Evolutionary conservation across 306 rosid species (phyloP), one percentile per base, ranked within the genome.

Genomic region (Hippophae tibetana): DNA sequence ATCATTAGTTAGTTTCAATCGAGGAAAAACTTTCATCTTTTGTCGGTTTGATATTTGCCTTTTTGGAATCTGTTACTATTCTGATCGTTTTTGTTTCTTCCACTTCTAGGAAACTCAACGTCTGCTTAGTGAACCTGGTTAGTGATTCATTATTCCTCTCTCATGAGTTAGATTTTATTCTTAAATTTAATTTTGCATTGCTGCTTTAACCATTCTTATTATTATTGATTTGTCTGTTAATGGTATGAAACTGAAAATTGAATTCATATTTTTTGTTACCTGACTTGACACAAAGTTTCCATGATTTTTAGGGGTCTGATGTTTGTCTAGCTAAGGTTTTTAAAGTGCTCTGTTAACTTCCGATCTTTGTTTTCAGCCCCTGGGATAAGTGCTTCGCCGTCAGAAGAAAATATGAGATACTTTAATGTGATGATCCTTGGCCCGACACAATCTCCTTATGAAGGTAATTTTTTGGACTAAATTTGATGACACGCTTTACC

Each of bases 371-470:
- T 63, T 73, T 68, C 85, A 90, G 98, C 96, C 26, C 98, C 98
- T 13, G 98, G 98, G 47, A 90, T 90, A 64, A 90, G 98, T 65
- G 98, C 98, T 1, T 90, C 96, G 13, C 98, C 98, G 14, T 90
- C 98, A 0, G 98, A 90, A 61, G 98, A 90, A 57, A 90, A 90
- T 69, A 90, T 90, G 98, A 77, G 98, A 9, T 90, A 90, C 68
- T 90, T 90, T 74, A 90, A 90, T 72, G 98, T 87, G 75, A 90
- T 87, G 96, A 90, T 90, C 66, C 98, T 90, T 50, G 98, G 98
- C 60, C 98, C 98, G 0, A 85, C 98, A 6, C 98, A 90, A 78
- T 90, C 98, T 11, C 98, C 98, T 10, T 90, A 87, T 60, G 98
- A 90, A 85, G 98, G 98, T 83, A 72, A 46, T 51, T 52, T 55